Evolutionary conservation across 2,329 filamentous ascomycete species (phyloP).

Genomic region (Zalaria sp.): DNA sequence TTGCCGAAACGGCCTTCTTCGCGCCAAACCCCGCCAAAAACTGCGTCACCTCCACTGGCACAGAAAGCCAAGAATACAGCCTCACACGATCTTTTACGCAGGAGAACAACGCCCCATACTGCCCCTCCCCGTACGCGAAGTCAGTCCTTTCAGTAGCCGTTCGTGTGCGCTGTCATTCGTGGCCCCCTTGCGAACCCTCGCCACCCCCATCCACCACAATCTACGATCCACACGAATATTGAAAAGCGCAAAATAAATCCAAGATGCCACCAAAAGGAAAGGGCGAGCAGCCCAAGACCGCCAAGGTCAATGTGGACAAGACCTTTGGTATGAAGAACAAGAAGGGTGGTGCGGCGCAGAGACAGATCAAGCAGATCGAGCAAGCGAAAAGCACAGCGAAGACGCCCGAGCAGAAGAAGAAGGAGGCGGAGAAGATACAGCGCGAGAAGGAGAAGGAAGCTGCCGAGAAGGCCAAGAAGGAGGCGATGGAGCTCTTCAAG

Average conservation of each 20-base stretch:
- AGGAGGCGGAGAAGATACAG: conserved; percentile 47
- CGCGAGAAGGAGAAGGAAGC: conserved; percentile 84
- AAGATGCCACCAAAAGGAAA: conserved; percentile 59
- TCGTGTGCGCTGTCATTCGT: too few relatives aligned
- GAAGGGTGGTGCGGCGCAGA: conserved; percentile 84
- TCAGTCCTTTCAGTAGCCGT: too few relatives aligned
- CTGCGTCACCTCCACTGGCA: not conserved
- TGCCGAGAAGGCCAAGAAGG: conserved; percentile 68
- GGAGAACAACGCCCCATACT: too few relatives aligned
- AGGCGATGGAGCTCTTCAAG: conserved; percentile 71
- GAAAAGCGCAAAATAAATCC: conserved; percentile 11
- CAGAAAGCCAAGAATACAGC: too few relatives aligned
- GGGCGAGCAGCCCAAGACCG: conserved; percentile 31
- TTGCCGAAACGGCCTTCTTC: too few relatives aligned
- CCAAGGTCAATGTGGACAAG: conserved; percentile 73
- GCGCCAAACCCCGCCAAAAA: not conserved
- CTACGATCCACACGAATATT: too few relatives aligned
- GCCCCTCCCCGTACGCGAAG: too few relatives aligned
- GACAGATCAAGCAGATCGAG: conserved; percentile 72
- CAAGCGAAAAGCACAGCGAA: conserved; percentile 60
- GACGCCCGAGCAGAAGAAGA: conserved; percentile 77
- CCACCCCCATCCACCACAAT: too few relatives aligned
- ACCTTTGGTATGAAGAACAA: conserved; percentile 99
- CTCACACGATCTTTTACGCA: too few relatives aligned
- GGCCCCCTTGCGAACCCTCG: too few relatives aligned